Conservation (phyloP, 2,329 filamentous ascomycete genomes). For the Sphaerulina populicola region DNA sequence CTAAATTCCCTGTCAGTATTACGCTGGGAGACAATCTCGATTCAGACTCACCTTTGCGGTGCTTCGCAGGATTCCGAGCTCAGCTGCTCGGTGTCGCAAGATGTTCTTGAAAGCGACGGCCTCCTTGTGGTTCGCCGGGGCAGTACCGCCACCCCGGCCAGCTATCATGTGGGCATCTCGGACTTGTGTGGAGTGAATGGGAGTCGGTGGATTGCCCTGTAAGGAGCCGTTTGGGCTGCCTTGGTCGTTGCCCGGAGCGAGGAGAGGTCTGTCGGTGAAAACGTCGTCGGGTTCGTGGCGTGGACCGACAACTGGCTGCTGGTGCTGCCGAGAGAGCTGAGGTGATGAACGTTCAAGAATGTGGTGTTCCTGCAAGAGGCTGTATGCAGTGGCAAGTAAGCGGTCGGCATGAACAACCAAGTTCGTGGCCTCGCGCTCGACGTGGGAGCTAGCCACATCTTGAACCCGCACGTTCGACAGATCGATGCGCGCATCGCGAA, state of each 20-base stretch:
- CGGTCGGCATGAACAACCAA: slow-evolving; percentile 8
- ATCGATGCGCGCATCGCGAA: slow-evolving; percentile 4
- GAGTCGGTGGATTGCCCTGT: neutral
- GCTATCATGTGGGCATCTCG: neutral
- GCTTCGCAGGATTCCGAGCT: slow-evolving; percentile 14
- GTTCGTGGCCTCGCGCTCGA: slow-evolving; percentile 5
- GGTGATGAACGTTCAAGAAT: neutral
- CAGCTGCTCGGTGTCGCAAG: slow-evolving; percentile 7
- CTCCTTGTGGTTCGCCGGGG: slow-evolving; percentile 1
- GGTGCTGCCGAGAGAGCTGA: neutral
- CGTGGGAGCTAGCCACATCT: slow-evolving; percentile 1
- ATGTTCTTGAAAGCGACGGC: slow-evolving; percentile 5
- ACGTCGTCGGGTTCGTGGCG: neutral
- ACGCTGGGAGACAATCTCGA: neutral
- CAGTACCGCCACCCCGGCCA: neutral
- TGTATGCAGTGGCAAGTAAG: slow-evolving; percentile 5
- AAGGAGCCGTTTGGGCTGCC: neutral
- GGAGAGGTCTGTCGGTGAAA: neutral
- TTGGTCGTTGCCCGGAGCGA: neutral
- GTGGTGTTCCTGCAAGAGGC: slow-evolving; percentile 6
- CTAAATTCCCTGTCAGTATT: neutral
- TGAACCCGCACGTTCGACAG: slow-evolving; percentile 2
- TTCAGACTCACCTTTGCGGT: neutral
- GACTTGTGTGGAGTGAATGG: neutral
- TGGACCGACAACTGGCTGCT: neutral